Evolutionary conservation across 2,329 filamentous ascomycete genomes (phyloP).

Genomic region (Magnaporthiopsis poae): DNA sequence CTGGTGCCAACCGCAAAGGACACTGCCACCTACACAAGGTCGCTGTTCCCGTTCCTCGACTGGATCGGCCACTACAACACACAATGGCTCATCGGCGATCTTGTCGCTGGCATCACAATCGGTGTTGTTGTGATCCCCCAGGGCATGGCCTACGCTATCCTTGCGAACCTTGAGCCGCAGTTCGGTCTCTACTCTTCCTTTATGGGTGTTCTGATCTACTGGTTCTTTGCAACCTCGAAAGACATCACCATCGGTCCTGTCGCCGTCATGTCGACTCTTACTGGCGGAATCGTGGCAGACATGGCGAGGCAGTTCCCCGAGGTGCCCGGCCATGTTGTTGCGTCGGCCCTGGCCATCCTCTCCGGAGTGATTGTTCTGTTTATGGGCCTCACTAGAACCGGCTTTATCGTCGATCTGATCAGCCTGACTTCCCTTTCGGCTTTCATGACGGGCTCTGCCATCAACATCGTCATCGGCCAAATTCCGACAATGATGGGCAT

Average conservation of each 20-base stretch:
- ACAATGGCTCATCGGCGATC: slow-evolving; percentile 79
- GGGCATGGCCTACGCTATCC: slow-evolving; percentile 84
- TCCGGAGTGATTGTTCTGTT: slow-evolving; percentile 66
- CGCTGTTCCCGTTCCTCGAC: slow-evolving; percentile 75
- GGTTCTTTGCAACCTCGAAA: slow-evolving; percentile 96
- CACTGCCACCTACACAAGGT: slow-evolving; percentile 50
- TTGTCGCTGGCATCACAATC: slow-evolving; percentile 64
- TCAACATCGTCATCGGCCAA: slow-evolving; percentile 80
- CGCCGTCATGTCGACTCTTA: slow-evolving; percentile 86
- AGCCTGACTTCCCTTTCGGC: slow-evolving; percentile 81
- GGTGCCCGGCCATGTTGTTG: slow-evolving; percentile 55
- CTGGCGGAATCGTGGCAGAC: slow-evolving; percentile 67
- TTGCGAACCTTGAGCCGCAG: slow-evolving; percentile 70
- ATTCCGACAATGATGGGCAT: slow-evolving; percentile 75
- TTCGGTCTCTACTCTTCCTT: slow-evolving; percentile 93
- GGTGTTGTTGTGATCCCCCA: slow-evolving; percentile 78
- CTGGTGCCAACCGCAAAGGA: slow-evolving; percentile 50
- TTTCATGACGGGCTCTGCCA: slow-evolving; percentile 92
- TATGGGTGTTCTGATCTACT: slow-evolving; percentile 88
- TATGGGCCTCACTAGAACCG: slow-evolving; percentile 68
- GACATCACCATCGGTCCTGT: slow-evolving; percentile 97
- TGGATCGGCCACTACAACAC: slow-evolving; percentile 86
- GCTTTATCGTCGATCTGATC: slow-evolving; percentile 89
- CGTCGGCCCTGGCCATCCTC: slow-evolving; percentile 68
- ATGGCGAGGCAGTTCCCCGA: slow-evolving; percentile 48